These are phyloP conservation scores for Elsinoe australis DNA, from an alignment of 2,329 filamentous ascomycete genomes.

Conservation along the genomic window DNA sequence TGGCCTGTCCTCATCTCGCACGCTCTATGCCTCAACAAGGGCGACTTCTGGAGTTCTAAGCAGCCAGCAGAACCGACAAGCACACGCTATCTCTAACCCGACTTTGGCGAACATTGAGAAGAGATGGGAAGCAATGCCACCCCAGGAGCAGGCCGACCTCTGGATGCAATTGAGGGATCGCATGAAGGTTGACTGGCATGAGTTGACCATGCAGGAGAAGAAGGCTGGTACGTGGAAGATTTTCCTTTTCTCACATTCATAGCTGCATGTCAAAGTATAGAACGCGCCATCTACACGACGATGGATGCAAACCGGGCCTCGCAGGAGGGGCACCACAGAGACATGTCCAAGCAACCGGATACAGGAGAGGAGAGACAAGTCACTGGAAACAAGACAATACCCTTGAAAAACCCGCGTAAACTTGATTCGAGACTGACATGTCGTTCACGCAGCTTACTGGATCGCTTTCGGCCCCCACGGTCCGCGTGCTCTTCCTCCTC, in stretches of 20 bases:
- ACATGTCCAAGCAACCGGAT: no score
- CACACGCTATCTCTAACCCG: slow-evolving; percentile 95
- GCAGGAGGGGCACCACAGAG: no score
- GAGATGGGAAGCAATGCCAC: slow-evolving; percentile 96
- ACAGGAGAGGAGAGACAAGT: no score
- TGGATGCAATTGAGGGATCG: slow-evolving; percentile 98
- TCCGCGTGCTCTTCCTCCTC: slow-evolving; percentile 72
- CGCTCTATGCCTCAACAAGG: slow-evolving; percentile 16
- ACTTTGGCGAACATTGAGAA: slow-evolving; percentile 98
- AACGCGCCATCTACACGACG: no score
- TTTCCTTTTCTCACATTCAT: not conserved
- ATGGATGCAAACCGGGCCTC: no score
- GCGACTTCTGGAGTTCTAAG: slow-evolving; percentile 31
- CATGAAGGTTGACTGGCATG: slow-evolving; percentile 97
- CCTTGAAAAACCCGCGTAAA: not conserved
- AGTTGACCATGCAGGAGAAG: slow-evolving; percentile 95
- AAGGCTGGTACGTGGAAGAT: slow-evolving; percentile 75
- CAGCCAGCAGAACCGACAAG: slow-evolving; percentile 49
- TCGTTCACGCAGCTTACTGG: slow-evolving; percentile 69
- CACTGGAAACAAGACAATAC: no score
- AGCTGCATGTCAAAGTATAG: no score
- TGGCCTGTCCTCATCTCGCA: slow-evolving; percentile 18
- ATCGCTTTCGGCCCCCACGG: slow-evolving; percentile 97
- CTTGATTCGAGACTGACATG: slow-evolving; percentile 17
- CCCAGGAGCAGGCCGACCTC: slow-evolving; percentile 97